Evolutionary conservation across 2,329 filamentous ascomycete species (phyloP), one percentile per base, ranked within the genome.

Genomic region (Remersonia thermophila): DNA sequence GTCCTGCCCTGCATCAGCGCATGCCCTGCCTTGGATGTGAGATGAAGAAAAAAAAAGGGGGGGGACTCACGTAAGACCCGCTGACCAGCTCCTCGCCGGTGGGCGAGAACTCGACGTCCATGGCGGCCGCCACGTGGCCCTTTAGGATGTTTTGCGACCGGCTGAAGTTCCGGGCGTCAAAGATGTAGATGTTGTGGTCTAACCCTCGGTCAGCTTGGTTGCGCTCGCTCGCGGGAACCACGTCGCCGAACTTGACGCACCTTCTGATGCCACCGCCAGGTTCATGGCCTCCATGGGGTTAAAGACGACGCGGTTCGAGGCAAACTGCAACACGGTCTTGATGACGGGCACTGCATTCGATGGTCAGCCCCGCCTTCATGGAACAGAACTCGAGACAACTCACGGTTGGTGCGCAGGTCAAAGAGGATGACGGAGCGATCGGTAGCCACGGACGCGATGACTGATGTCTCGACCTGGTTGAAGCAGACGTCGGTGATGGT

Each of bases 61-160:
- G 9, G 11, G 9, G 14, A 33, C 43, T n/a, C 71, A 85, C 44
- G 61, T 91, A 93, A 1, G 81, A 86, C 4, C 84, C 91, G 11
- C 80, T 84, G 14, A 96, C 85, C 31, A 98, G 73, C 56, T 95
- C 87, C 56, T 95, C 82, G 41, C 91, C 91, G 0, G 91, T 96
- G 1, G 91, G 89, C 33, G 80, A 87, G 61, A 89, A 98, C 53
- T 95, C 85, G 28, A 98, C 80, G 56, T 93, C 87, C 84, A 95
- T 95, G 16, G 95, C 87, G 14, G 91, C 91, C 32, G 70, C 67
- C 33, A 93, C 86, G 54, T 93, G 85, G 50, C 89, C 84, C 58
- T 89, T 91, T 36, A 93, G 69, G 7, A 95, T 77, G 54, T 96
- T 95, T 42, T 93, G 64, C 0, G 89, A 84, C 43, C 85, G 78